phyloP scores from a whole-genome alignment of 2,329 filamentous ascomycete species.

The Fusarium mangiferae region DNA sequence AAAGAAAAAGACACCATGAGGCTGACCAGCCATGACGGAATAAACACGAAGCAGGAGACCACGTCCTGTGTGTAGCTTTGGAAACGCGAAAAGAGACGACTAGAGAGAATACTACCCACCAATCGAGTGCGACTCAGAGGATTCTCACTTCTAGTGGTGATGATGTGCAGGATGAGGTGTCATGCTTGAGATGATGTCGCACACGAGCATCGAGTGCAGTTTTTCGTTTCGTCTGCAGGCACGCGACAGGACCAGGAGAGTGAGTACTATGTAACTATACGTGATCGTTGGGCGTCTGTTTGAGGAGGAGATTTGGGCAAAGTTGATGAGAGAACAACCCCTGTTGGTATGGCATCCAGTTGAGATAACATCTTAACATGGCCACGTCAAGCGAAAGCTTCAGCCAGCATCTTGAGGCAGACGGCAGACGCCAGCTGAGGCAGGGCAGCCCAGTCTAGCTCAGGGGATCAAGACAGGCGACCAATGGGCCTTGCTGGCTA shows the following conservation, averaged over 20 bases:
- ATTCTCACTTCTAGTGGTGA: constrained; percentile 22
- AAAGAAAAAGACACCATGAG: constrained; percentile 39
- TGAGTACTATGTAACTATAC: not conserved
- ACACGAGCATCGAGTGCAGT: constrained; percentile 29
- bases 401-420: not conserved
- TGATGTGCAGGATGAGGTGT: constrained; percentile 41
- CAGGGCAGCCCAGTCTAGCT: constrained; percentile 6
- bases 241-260: constrained; percentile 17
- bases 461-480: not conserved
- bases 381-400: constrained; percentile 21
- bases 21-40: constrained; percentile 29
- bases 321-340: constrained; percentile 23
- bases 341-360: not conserved
- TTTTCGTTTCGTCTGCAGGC: constrained; percentile 23
- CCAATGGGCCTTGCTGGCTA: not conserved
- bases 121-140: constrained; percentile 11
- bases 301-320: constrained; percentile 4
- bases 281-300: constrained; percentile 3
- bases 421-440: constrained; percentile 20
- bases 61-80: not conserved
- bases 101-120: constrained; percentile 3
- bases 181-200: constrained; percentile 36
- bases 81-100: constrained; percentile 32
- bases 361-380: constrained; percentile 21
- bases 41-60: constrained; percentile 13